Percentiles rank a stretch among this genome's conserved stretches.
phyloP scores from a whole-genome alignment of 2,329 filamentous ascomycete species.

The Ilyonectria robusta region DNA sequence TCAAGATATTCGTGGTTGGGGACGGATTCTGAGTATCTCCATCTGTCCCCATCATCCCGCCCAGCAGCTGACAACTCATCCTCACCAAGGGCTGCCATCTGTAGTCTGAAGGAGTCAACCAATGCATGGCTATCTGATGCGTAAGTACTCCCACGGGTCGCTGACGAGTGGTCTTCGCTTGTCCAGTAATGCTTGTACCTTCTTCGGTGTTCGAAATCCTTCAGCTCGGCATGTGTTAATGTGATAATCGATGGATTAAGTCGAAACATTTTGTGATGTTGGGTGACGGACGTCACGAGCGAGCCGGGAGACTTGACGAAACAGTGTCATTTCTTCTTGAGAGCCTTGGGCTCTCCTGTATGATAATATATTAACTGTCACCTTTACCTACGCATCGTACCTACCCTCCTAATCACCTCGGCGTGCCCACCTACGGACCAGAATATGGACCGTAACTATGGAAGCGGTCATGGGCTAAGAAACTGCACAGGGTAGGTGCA shows the following conservation, averaged over 20 bases:
- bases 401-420: neutral
- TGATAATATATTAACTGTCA: neutral
- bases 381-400: neutral
- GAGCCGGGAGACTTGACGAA: neutral
- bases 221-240: conserved; percentile 36
- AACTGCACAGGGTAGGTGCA: neutral
- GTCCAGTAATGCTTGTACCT: conserved; percentile 39
- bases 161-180: neutral
- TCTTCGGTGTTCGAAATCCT: conserved; percentile 38
- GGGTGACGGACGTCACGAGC: neutral
- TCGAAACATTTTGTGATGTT: conserved; percentile 38
- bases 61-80: neutral
- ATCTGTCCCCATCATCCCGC: neutral
- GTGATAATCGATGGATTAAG: conserved; percentile 38
- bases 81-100: neutral
- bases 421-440: neutral
- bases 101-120: neutral
- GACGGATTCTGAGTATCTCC: neutral
- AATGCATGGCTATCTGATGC: conserved; percentile 1
- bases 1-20: neutral
- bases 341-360: neutral
- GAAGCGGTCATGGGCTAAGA: neutral
- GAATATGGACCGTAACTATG: neutral
- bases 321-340: neutral
- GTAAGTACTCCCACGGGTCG: neutral